phyloP scores from a whole-genome alignment of 306 rosid genomes.

The Inga leiocalycina region DNA sequence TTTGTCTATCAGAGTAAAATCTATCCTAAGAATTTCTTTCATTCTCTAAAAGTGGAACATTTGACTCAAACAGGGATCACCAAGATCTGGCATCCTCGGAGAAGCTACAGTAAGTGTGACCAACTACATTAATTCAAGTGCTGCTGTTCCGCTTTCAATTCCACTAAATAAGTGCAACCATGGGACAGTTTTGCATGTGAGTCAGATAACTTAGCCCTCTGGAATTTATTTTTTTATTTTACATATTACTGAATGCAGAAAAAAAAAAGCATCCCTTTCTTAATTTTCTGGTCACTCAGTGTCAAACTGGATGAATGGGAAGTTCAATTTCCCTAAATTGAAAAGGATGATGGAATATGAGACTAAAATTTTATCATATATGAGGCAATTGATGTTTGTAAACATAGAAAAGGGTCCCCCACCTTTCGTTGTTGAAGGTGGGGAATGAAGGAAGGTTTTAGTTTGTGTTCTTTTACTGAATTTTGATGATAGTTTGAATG shows the following conservation, averaged over 20 bases:
- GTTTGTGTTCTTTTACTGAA: not conserved
- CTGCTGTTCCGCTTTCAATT: constrained; percentile 55
- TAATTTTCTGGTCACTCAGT: constrained; percentile 14
- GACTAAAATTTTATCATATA: not conserved
- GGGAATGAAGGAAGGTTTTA: not conserved
- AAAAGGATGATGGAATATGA: not conserved
- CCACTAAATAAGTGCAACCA: constrained; percentile 55
- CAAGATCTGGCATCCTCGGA: constrained; percentile 61
- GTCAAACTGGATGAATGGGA: constrained; percentile 20
- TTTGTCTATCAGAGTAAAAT: constrained; percentile 25
- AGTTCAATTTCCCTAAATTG: constrained; percentile 15
- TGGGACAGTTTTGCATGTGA: constrained; percentile 60
- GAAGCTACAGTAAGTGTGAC: constrained; percentile 55
- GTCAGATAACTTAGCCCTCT: constrained; percentile 35
- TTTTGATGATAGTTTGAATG: not conserved
- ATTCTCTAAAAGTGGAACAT: constrained; percentile 13
- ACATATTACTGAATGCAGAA: constrained; percentile 10
- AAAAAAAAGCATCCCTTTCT: constrained; percentile 6
- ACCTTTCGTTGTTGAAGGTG: not conserved
- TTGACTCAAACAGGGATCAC: constrained; percentile 50
- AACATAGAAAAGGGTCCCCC: not conserved
- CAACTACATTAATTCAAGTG: constrained; percentile 43
- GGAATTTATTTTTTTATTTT: constrained; percentile 1
- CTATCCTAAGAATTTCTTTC: constrained; percentile 27
- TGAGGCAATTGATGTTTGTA: not conserved